Conservation (phyloP, 2,329 filamentous ascomycete species). For the Exophiala sideris region DNA sequence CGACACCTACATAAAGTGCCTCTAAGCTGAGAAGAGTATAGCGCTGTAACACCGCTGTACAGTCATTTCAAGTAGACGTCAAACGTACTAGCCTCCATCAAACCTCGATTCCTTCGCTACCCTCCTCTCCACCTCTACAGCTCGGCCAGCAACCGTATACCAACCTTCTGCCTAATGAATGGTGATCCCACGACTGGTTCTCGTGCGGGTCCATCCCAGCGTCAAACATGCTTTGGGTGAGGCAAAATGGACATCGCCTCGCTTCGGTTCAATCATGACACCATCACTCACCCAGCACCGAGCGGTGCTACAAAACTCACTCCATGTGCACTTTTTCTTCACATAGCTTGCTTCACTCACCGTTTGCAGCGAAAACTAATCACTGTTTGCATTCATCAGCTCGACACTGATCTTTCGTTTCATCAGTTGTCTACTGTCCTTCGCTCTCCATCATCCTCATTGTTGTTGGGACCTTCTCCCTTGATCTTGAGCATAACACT, state of each 20-base stretch:
- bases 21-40: too few relatives aligned
- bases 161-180: background rate
- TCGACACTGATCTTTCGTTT: constrained; percentile 16
- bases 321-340: background rate
- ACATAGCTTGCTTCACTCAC: background rate
- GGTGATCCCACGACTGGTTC: background rate
- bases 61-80: background rate
- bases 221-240: background rate
- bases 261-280: background rate
- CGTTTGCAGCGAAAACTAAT: background rate
- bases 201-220: background rate
- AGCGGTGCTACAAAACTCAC: constrained; percentile 1
- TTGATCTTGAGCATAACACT: constrained; percentile 2
- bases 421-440: constrained; percentile 11
- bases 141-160: background rate
- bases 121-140: background rate
- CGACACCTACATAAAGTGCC: too few relatives aligned
- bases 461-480: background rate
- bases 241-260: background rate
- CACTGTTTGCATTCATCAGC: constrained; percentile 1
- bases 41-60: background rate
- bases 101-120: background rate
- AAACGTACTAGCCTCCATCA: background rate
- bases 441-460: constrained; percentile 5
- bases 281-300: background rate